phyloP scores from a whole-genome alignment of 495 filamentous ascomycete species.

The Patellaria atrata region DNA sequence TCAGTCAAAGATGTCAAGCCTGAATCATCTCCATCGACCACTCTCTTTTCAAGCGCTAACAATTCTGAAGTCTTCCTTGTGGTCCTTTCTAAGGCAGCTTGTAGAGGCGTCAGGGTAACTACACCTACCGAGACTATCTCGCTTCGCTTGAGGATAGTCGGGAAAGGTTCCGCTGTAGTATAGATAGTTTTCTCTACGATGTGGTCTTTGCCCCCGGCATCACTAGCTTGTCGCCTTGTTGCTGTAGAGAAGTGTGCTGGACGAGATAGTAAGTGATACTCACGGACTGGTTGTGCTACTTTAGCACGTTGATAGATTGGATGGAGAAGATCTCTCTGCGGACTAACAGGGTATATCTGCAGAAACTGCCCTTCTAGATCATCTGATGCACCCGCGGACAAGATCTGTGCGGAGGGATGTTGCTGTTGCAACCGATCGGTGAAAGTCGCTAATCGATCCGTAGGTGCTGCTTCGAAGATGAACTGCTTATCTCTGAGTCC shows the following conservation, averaged over 20 bases:
- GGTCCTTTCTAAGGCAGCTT: slow-evolving; percentile 85
- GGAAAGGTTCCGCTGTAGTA: slow-evolving; percentile 73
- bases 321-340: slow-evolving; percentile 68
- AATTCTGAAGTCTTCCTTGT: slow-evolving; percentile 83
- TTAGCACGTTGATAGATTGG: slow-evolving; percentile 79
- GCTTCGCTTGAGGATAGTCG: slow-evolving; percentile 76
- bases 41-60: slow-evolving; percentile 52
- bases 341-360: slow-evolving; percentile 63
- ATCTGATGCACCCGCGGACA: slow-evolving; percentile 53
- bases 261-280: slow-evolving; percentile 65
- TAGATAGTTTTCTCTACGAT: slow-evolving; percentile 80
- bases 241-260: slow-evolving; percentile 62
- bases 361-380: slow-evolving; percentile 90
- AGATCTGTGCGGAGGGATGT: slow-evolving; percentile 74
- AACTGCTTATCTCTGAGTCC: slow-evolving; percentile 80
- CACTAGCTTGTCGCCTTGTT: slow-evolving; percentile 47
- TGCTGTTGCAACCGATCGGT: slow-evolving; percentile 86
- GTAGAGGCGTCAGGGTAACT: slow-evolving; percentile 53
- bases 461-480: slow-evolving; percentile 69
- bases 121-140: slow-evolving; percentile 64
- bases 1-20: slow-evolving; percentile 53
- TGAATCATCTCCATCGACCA: slow-evolving; percentile 58
- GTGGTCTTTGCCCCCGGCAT: slow-evolving; percentile 50
- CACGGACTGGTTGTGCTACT: slow-evolving; percentile 65
- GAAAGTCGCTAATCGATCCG: slow-evolving; percentile 65